Evolutionary conservation across 306 rosid species (phyloP), one percentile per base, ranked within the genome.

Genomic region (Rubus parviflorus): DNA sequence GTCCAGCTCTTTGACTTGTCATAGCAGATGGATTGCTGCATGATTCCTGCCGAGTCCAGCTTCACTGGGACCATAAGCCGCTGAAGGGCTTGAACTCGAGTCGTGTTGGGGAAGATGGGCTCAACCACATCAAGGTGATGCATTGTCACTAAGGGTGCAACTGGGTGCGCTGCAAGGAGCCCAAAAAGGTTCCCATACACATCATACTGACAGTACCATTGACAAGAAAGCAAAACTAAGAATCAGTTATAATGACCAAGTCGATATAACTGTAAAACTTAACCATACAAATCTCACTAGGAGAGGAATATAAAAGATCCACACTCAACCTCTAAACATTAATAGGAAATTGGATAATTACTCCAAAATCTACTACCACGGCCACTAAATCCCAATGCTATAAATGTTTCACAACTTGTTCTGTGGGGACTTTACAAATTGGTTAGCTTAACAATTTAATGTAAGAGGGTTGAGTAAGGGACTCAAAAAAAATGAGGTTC

Each of bases 111-210:
- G 84, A 96, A 96, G 78, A 96, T 93, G 8, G 99, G 99, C 75
- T 96, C 99, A 16, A 93, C 99, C 30, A 96, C 90, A 77, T 96
- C 99, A 22, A 96, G 96, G 84, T 96, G 99, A 85, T 96, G 99
- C 48, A 96, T 84, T 4, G 99, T 88, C 53, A 96, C 99, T 68
- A 96, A 84, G 20, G 99, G 98, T 7, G 92, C 82, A 81, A 96
- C 97, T 0, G 99, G 99, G 78, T 96, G 99, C 3, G 99, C 90
- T 1, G 97, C 92, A 37, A 96, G 99, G 42, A 96, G 99, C 78
- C 99, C 99, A 6, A 96, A 88, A 45, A 96, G 76, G 86, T 91
- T 93, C 73, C 99, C 99, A 19, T 96, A 93, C 70, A 96, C 99
- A 79, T 96, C 99, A 72, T 91, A 96, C 98, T 96, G 91, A 23